Evolutionary conservation across 2,329 filamentous ascomycete genomes (phyloP).

Genomic region (Dichotomopilus funicola): DNA sequence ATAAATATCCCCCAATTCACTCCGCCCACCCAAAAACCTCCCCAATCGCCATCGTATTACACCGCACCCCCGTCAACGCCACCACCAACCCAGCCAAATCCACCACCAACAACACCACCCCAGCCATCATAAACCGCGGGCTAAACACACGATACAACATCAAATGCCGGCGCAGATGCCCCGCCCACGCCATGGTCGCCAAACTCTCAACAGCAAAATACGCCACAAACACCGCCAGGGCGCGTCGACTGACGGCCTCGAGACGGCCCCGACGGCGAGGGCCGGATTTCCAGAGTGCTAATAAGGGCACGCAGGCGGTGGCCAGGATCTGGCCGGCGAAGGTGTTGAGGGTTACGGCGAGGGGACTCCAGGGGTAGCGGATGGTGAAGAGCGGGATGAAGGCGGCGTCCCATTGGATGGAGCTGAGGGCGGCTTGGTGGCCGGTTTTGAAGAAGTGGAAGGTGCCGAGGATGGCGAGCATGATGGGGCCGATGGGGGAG

Average conservation of each 20-base stretch:
- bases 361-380: conserved; percentile 80
- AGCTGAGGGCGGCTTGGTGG: conserved; percentile 80
- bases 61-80: conserved; percentile 66
- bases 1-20: neutral
- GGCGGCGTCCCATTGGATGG: conserved; percentile 92
- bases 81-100: conserved; percentile 68
- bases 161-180: conserved; percentile 78
- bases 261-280: conserved; percentile 65
- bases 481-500: conserved; percentile 72
- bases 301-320: conserved; percentile 68
- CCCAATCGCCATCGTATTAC: conserved; percentile 69
- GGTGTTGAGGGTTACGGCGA: conserved; percentile 77
- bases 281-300: conserved; percentile 83
- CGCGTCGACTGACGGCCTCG: conserved; percentile 62
- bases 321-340: conserved; percentile 86
- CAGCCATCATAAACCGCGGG: conserved; percentile 83
- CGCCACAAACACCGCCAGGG: conserved; percentile 66
- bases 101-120: conserved; percentile 63
- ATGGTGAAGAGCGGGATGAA: conserved; percentile 83
- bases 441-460: conserved; percentile 98
- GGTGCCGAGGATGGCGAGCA: conserved; percentile 81
- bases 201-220: conserved; percentile 80
- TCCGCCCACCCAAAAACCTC: conserved; percentile 79
- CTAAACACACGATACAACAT: conserved; percentile 96
- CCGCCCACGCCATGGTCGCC: conserved; percentile 86